Percentiles rank a stretch among this genome's conserved stretches.
Conservation (phyloP, 352 stramenopile genomes). For the Globisporangium lucens region DNA sequence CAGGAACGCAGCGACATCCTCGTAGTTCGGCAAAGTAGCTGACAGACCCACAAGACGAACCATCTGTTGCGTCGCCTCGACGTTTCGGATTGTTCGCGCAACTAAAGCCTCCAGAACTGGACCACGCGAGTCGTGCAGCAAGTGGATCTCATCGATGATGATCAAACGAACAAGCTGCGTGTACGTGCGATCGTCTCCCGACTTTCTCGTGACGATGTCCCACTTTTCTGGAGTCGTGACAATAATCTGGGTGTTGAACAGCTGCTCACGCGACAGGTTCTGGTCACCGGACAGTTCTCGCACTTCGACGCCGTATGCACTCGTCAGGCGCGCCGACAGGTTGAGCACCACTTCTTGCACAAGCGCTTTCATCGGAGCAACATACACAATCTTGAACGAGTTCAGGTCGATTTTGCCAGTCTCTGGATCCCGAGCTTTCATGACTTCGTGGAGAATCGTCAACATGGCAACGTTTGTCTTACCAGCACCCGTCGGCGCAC, state of each 20-base stretch:
- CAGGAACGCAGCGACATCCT: slow-evolving; percentile 98
- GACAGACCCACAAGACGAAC: slow-evolving; percentile 97
- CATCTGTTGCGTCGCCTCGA: slow-evolving; percentile 97
- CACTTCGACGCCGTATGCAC: slow-evolving; percentile 93
- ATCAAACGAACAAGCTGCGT: slow-evolving; percentile 98
- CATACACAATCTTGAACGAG: slow-evolving; percentile 99
- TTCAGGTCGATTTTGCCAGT: slow-evolving; percentile 92
- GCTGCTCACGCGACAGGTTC: slow-evolving; percentile 96
- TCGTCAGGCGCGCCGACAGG: slow-evolving; percentile 91
- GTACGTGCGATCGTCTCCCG: slow-evolving; percentile 95
- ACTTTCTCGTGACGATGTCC: slow-evolving; percentile 99
- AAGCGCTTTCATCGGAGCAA: slow-evolving; percentile 99
- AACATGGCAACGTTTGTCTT: slow-evolving; percentile 99
- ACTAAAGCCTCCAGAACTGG: slow-evolving; percentile 98
- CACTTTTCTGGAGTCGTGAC: slow-evolving; percentile 99
- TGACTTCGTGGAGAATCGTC: slow-evolving; percentile 98
- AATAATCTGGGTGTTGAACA: slow-evolving; percentile 98
- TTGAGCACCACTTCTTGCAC: slow-evolving; percentile 99
- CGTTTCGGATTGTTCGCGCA: slow-evolving; percentile 95
- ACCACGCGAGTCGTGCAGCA: slow-evolving; percentile 98
- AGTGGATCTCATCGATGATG: slow-evolving; percentile 99
- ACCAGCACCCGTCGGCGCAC: slow-evolving; percentile 97
- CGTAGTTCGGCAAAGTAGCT: slow-evolving; percentile 99
- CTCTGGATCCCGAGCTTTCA: slow-evolving; percentile 84
- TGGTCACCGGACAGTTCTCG: slow-evolving; percentile 98